Base-by-base conservation (phyloP, 345 rosid species). In the Cardamine chenopodiifolia region DNA sequence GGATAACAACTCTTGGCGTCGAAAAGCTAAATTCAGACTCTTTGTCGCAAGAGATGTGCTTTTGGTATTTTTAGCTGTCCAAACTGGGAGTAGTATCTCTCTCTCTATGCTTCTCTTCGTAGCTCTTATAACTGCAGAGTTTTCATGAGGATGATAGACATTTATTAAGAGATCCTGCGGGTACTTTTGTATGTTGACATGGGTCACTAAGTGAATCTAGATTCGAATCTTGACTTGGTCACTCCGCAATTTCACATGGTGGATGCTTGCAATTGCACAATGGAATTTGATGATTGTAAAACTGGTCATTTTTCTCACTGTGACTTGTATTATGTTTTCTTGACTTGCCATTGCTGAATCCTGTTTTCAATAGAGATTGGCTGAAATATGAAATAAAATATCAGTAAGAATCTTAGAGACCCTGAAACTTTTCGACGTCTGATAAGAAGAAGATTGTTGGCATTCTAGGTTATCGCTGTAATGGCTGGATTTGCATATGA, bases 31-130 rank as follows among this genome's bases (percentile, higher is more conserved):
- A 75, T 95, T 95, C 79, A 88, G 99, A 78, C 85, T 95, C 67
- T 95, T 95, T 75, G 97, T 95, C 29, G 92, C 99, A 0, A 91
- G 99, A 73, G 97, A 95, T 79, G 97, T 91, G 65, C 74, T 95
- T 72, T 76, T 91, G 71, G 96, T 95, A 4, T 94, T 94, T 80
- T 82, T 94, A 77, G 96, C 92, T 64, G 92, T 94, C 32, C 97
- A 90, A 70, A 86, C 90, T 70, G 99, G 90, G 74, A 82, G 85
- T 79, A 7, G 8, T 44, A 15, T 44, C 48, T 44, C 19, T 23
- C 56, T 37, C 39, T 69, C 69, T 52, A 28, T 1, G 20, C 17
- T 37, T 34, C 15, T 1, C 48, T 48, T 42, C 5, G 8, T 72
- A 3, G 68, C 53, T 22, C 19, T 32, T 47, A 3, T 56, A 31